Percentiles rank a stretch among this genome's conserved stretches.
These are phyloP conservation scores for Yarrowia hollandica DNA, from an alignment of 805 yeast genomes.

Conservation along the genomic window DNA sequence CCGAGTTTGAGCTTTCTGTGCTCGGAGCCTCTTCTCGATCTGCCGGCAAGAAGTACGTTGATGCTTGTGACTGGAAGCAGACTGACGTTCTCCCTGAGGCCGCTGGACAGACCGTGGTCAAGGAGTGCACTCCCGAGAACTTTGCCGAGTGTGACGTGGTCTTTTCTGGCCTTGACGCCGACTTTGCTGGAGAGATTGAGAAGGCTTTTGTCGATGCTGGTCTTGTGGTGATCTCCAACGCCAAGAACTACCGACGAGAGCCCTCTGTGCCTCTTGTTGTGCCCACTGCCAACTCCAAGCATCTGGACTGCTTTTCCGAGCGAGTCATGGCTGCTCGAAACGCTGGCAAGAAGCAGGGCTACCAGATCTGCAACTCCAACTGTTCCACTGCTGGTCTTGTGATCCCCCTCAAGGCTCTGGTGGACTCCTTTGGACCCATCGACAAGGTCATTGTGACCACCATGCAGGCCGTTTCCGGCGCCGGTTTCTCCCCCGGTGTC, in stretches of 20 bases:
- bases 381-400: constrained; percentile 98
- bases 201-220: constrained; percentile 80
- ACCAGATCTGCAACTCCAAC: constrained; percentile 91
- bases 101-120: constrained; percentile 63
- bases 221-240: constrained; percentile 84
- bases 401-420: constrained; percentile 93
- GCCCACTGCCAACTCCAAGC: constrained; percentile 93
- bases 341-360: constrained; percentile 60
- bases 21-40: constrained; percentile 93
- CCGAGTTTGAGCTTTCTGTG: constrained; percentile 79
- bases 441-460: constrained; percentile 86
- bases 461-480: constrained; percentile 96
- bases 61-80: constrained; percentile 94
- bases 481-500: constrained; percentile 97
- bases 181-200: constrained; percentile 90
- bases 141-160: constrained; percentile 92
- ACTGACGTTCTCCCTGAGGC: constrained; percentile 73
- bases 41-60: constrained; percentile 82
- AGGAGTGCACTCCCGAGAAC: constrained; percentile 71
- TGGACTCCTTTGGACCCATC: constrained; percentile 86
- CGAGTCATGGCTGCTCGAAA: constrained; percentile 56
- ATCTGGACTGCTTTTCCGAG: constrained; percentile 68
- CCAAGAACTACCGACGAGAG: constrained; percentile 91
- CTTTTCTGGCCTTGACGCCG: constrained; percentile 92
- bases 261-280: constrained; percentile 88